Evolutionary conservation across 1,284 basidiomycete genomes (phyloP).

Genomic region (Rhodotorula sp.): DNA sequence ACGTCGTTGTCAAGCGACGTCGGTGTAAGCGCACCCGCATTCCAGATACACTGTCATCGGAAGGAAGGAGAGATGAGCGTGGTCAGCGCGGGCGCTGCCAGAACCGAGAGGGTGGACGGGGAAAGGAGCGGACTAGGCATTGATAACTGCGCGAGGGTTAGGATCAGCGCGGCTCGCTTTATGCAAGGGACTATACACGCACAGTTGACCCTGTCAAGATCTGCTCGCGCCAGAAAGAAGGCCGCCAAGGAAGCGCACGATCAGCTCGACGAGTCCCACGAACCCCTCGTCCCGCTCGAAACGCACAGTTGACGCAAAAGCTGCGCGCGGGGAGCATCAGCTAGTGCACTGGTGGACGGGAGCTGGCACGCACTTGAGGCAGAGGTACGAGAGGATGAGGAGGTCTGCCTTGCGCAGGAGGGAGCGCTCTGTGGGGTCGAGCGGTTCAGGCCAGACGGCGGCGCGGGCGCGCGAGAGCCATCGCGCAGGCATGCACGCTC

Average conservation of each 20-base stretch:
- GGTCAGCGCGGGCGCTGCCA: too few relatives aligned
- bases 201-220: conserved; percentile 23
- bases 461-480: not conserved
- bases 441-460: conserved; percentile 5
- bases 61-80: too few relatives aligned
- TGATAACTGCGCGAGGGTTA: not conserved
- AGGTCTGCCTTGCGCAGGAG: conserved; percentile 4
- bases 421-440: not conserved
- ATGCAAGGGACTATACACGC: not conserved
- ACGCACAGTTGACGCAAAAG: conserved; percentile 20
- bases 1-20: accelerated
- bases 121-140: conserved; percentile 15
- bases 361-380: conserved; percentile 6
- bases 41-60: conserved; percentile 4
- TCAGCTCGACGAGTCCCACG: not conserved
- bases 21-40: not conserved
- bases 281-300: accelerated
- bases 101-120: too few relatives aligned
- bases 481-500: not conserved
- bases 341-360: accelerated
- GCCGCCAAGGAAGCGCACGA: too few relatives aligned
- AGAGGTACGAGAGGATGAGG: conserved; percentile 16
- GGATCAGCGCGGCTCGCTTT: not conserved
- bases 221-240: not conserved
- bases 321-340: not conserved